A percentile compares a stretch with the other conserved stretches of the same genome.
Evolutionary conservation across 2,329 filamentous ascomycete species (phyloP).

Genomic region (Ascocoryne sarcoides): DNA sequence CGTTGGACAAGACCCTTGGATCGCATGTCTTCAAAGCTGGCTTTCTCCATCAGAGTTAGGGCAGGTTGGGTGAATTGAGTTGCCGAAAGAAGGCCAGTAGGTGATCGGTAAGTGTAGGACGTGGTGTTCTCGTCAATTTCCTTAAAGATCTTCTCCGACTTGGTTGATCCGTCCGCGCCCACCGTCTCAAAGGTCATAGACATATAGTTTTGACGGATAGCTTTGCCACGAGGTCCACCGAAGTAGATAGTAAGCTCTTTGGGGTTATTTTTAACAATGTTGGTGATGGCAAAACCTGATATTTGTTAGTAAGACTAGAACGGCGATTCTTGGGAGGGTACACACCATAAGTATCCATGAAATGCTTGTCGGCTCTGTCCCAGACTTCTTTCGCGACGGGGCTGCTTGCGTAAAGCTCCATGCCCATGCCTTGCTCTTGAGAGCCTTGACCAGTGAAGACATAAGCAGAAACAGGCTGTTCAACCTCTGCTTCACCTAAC

Average conservation of each 20-base stretch:
- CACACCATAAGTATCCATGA: constrained; percentile 96
- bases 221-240: constrained; percentile 91
- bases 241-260: constrained; percentile 99
- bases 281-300: constrained; percentile 85
- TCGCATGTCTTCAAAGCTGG: constrained; percentile 98
- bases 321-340: constrained; percentile 3
- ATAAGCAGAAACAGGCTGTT: constrained; percentile 93
- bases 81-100: constrained; percentile 86
- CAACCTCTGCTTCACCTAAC: constrained; percentile 89
- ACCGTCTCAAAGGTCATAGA: constrained; percentile 99
- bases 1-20: constrained; percentile 91
- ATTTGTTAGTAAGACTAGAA: constrained; percentile 19
- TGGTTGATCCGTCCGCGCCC: constrained; percentile 80
- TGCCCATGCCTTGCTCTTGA: constrained; percentile 99
- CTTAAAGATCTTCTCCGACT: constrained; percentile 99
- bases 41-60: constrained; percentile 98
- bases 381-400: constrained; percentile 93
- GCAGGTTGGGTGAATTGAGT: constrained; percentile 98
- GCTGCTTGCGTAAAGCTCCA: constrained; percentile 95
- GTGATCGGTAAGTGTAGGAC: constrained; percentile 95
- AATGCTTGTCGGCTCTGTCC: constrained; percentile 95
- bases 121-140: constrained; percentile 87
- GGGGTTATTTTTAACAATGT: constrained; percentile 99
- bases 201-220: constrained; percentile 98
- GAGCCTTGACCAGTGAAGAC: constrained; percentile 98